Conservation (phyloP, 2,329 filamentous ascomycete species). For the Nigrospora osmanthi region DNA sequence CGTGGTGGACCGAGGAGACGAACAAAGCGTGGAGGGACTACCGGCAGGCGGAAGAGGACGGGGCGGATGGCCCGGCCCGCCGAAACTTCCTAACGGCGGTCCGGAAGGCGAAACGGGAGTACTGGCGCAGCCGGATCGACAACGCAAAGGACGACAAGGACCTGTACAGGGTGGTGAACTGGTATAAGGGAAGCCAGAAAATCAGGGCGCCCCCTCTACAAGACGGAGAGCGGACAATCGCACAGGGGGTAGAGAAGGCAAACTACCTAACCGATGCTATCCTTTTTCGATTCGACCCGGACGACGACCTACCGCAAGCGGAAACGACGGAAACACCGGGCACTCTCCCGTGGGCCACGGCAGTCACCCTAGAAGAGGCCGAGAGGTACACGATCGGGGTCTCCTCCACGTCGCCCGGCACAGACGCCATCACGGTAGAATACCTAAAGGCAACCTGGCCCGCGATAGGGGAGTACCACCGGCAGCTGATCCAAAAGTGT, state of each 20-base stretch:
- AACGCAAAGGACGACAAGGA: neutral
- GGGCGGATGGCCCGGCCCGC: neutral
- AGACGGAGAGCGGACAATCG: neutral
- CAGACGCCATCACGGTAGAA: neutral
- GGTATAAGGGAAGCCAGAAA: neutral
- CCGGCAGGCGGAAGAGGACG: neutral
- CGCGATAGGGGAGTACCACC: neutral
- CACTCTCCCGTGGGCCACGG: neutral
- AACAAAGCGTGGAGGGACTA: neutral
- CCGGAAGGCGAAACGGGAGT: neutral
- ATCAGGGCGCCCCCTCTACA: neutral
- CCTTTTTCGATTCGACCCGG: neutral
- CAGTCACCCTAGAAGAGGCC: neutral
- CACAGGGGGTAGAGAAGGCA: neutral
- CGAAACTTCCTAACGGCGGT: neutral
- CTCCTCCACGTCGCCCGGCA: neutral
- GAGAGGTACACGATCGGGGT: neutral
- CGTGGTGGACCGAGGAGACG: neutral
- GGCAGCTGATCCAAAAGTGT: constrained; percentile 2
- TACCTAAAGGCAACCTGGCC: neutral
- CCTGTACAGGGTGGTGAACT: neutral
- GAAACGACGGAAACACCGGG: neutral
- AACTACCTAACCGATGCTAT: neutral
- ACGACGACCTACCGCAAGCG: neutral
- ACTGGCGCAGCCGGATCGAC: neutral